These are phyloP conservation scores for Inga leiocalycina DNA, from an alignment of 306 rosid species.

Conservation along the genomic window DNA sequence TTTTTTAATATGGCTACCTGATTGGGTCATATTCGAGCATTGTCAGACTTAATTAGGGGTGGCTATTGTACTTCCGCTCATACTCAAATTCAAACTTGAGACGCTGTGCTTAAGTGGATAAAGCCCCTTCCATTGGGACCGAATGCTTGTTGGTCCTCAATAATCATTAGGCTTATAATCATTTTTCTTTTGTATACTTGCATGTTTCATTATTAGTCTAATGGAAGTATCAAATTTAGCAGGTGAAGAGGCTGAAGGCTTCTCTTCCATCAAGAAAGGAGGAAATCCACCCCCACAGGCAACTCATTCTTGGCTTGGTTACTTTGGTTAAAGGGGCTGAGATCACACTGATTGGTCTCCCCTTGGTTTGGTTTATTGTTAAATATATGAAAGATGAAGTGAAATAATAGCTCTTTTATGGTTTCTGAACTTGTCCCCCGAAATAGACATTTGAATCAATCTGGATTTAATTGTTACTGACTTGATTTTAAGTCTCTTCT, in stretches of 20 bases:
- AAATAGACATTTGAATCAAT: conserved; percentile 18
- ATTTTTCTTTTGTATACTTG: neutral
- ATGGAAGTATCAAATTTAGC: conserved; percentile 32
- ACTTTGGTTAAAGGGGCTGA: conserved; percentile 31
- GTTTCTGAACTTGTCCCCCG: conserved; percentile 11
- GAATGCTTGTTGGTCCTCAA: too few species aligned
- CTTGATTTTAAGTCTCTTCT: neutral
- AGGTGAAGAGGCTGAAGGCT: conserved; percentile 55
- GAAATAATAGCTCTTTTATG: neutral
- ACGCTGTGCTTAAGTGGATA: too few species aligned
- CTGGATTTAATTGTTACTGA: neutral
- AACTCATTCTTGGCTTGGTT: conserved; percentile 95
- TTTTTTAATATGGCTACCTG: too few species aligned
- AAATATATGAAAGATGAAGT: conserved; percentile 3
- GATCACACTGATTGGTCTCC: conserved; percentile 26
- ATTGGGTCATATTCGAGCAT: too few species aligned
- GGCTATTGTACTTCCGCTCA: too few species aligned
- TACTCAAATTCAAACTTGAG: too few species aligned
- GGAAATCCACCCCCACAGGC: conserved; percentile 56
- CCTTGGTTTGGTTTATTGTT: conserved; percentile 19
- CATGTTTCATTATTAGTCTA: conserved; percentile 10
- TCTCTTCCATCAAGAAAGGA: conserved; percentile 37
- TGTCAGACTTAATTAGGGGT: too few species aligned
- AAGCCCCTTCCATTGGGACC: too few species aligned
- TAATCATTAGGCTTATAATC: too few species aligned